These are phyloP conservation scores for Lotus japonicus DNA, from an alignment of 306 rosid species.

Conservation along the genomic window DNA sequence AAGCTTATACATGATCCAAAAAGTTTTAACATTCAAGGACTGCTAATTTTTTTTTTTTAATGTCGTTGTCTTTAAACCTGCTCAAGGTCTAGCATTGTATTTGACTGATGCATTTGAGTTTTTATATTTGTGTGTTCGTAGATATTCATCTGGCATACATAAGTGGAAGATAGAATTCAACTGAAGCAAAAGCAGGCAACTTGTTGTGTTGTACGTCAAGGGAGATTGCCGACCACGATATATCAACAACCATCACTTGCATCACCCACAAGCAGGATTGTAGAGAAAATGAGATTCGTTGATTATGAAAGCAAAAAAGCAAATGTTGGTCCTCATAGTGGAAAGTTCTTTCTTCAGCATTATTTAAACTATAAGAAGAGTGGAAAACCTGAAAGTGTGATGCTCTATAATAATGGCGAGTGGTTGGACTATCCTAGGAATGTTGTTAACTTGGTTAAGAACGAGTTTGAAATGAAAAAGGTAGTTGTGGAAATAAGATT, in stretches of 20 bases:
- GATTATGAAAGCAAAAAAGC: slow-evolving; percentile 20
- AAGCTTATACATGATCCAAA: too few relatives aligned
- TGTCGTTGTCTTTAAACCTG: too few relatives aligned
- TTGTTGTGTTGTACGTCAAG: slow-evolving; percentile 51
- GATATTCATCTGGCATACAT: slow-evolving; percentile 44
- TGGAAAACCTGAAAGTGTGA: slow-evolving; percentile 58
- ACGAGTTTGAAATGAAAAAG: slow-evolving; percentile 56
- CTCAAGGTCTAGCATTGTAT: too few relatives aligned
- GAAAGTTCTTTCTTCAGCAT: slow-evolving; percentile 28
- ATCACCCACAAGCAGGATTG: slow-evolving; percentile 12
- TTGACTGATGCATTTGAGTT: too few relatives aligned
- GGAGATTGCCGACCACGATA: slow-evolving; percentile 31
- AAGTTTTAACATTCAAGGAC: too few relatives aligned
- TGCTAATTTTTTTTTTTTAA: too few relatives aligned
- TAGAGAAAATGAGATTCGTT: slow-evolving; percentile 42
- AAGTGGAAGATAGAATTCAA: slow-evolving; percentile 59
- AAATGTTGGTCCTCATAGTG: too few relatives aligned
- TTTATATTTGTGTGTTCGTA: slow-evolving; percentile 44
- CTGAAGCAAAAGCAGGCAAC: slow-evolving; percentile 60
- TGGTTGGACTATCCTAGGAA: slow-evolving; percentile 61
- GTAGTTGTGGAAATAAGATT: slow-evolving; percentile 54
- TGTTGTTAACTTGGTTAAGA: slow-evolving; percentile 50
- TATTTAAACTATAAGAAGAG: slow-evolving; percentile 60
- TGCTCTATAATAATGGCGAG: slow-evolving; percentile 55
- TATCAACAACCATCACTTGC: too few relatives aligned